Evolutionary conservation across 768 basidiomycete genomes (phyloP).

Genomic region (Leccinum subgranulosum): DNA sequence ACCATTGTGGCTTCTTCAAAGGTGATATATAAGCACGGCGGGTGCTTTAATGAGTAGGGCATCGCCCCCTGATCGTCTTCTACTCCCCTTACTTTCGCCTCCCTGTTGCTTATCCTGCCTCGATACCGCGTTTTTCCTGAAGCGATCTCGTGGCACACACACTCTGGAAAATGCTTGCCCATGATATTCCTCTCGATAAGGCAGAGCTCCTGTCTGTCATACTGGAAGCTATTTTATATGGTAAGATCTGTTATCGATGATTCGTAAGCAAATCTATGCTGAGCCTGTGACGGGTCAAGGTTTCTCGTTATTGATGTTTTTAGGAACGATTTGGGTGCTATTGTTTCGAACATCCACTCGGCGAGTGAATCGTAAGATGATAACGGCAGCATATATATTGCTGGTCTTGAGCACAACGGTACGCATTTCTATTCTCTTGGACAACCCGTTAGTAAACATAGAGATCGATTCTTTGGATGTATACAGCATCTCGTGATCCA

Average conservation of each 20-base stretch:
- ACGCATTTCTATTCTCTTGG: background rate
- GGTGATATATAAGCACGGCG: background rate
- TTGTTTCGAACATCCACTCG: background rate
- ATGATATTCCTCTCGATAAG: background rate
- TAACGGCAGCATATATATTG: constrained; percentile 24
- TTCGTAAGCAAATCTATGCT: background rate
- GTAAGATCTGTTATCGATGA: background rate
- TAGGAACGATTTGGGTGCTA: constrained; percentile 27
- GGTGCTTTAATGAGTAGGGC: background rate
- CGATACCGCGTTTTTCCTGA: background rate
- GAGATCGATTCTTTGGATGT: background rate
- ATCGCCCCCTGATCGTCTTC: background rate
- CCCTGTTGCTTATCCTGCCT: background rate
- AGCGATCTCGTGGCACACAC: background rate
- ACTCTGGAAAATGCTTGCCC: background rate
- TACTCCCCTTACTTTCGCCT: background rate
- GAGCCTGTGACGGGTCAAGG: constrained; percentile 18
- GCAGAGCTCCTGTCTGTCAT: constrained; percentile 1
- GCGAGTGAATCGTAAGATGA: constrained; percentile 20
- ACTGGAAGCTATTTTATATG: constrained; percentile 19
- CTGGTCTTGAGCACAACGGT: constrained; percentile 32
- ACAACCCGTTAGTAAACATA: background rate
- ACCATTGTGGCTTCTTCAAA: background rate
- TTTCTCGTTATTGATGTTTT: constrained; percentile 36
- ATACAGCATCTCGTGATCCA: constrained; percentile 27